Evolutionary conservation across 2,329 filamentous ascomycete species (phyloP), one percentile per base, ranked within the genome.

Genomic region (Fusarium avenaceum): DNA sequence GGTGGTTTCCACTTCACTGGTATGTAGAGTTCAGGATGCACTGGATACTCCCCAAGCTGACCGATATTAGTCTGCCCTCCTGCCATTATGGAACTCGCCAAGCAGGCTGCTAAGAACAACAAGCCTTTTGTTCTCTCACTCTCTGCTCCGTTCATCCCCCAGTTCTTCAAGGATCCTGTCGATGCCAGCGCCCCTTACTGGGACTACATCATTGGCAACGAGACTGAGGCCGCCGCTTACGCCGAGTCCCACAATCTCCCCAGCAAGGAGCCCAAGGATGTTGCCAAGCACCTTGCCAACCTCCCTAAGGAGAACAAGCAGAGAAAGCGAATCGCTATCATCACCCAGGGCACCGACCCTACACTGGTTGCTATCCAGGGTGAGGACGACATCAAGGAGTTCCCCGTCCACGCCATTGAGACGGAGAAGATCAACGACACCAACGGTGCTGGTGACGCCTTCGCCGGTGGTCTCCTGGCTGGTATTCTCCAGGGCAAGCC

Each of bases 121-220:
- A 99, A 99, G 89, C 85, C 86, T 66, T 97, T 98, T 80, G 89
- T 94, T 74, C 89, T 99, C 74, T 96, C 94, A 73, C 89, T 99
- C 65, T 96, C 93, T 51, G 96, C 96, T 9, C 96, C 96, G 63
- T 99, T 99, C 86, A 97, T 99, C 76, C 85, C 91, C 39, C 92
- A 97, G 79, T 97, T 97, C 87, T 99, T 98, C 91, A 97, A 97
- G 86, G 94, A 97, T 49, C 92, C 89, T 70, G 88, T 99, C 47
- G 93, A 97, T 81, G 90, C 89, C 75, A 91, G 92, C 55, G 86
- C 93, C 53, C 92, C 92, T 30, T 97, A 97, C 88, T 96, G 94
- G 86, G 94, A 98, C 84, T 96, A 95, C 82, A 86, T 98, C 65
- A 92, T 99, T 79, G 95, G 94, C 77, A 99, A 99, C 84, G 96